phyloP scores from a whole-genome alignment of 1,139 yeast species.

The Saccharomycopsis hybrid region DNA sequence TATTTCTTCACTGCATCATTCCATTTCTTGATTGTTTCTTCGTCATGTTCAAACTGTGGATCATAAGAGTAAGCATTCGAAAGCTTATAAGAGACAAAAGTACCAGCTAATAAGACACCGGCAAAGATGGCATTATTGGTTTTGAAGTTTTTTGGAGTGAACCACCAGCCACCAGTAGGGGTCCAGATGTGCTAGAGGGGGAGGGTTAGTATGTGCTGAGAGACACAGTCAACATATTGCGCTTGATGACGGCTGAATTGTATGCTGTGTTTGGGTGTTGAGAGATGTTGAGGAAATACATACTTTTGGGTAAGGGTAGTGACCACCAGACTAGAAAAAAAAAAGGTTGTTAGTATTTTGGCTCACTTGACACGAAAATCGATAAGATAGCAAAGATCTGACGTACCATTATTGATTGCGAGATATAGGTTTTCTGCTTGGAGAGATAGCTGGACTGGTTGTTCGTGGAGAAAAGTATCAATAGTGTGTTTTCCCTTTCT shows the following conservation, averaged over 20 bases:
- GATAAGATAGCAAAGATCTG: too few species aligned
- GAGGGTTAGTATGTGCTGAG: conserved; percentile 1
- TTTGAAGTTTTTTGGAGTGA: conserved; percentile 21
- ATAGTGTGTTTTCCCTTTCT: too few species aligned
- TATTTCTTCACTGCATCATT: conserved; percentile 18
- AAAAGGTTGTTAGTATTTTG: background rate
- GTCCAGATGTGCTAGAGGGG: conserved; percentile 20
- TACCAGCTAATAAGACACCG: conserved; percentile 4
- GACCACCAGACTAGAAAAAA: conserved; percentile 20
- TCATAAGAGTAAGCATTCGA: conserved; percentile 10
- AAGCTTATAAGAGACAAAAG: conserved; percentile 1
- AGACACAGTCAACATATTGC: background rate
- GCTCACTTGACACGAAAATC: too few species aligned
- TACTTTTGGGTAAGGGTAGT: conserved; percentile 21
- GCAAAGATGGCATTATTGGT: conserved; percentile 18
- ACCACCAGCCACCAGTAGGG: conserved; percentile 23
- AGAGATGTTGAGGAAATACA: conserved; percentile 1
- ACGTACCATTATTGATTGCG: too few species aligned
- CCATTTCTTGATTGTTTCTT: conserved; percentile 20
- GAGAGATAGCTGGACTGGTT: too few species aligned
- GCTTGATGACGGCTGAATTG: background rate
- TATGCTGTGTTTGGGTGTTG: background rate
- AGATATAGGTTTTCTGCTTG: too few species aligned
- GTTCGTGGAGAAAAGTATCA: too few species aligned
- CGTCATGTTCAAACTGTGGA: conserved; percentile 18